Conservation (phyloP, 352 stramenopile genomes). For the Globisporangium spiculum region DNA sequence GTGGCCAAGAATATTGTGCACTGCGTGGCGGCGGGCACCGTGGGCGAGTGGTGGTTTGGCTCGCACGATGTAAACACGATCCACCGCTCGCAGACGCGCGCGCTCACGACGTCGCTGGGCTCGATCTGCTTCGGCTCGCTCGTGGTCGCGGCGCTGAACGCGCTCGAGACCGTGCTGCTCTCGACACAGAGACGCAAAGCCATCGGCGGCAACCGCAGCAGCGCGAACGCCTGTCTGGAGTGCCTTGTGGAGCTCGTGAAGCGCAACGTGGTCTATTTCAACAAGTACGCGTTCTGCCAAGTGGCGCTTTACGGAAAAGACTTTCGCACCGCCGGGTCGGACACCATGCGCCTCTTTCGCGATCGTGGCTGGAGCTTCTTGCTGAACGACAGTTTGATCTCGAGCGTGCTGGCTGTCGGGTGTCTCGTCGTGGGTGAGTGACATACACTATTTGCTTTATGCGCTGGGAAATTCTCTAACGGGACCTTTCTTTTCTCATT, state of each 20-base stretch:
- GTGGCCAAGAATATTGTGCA: constrained; percentile 86
- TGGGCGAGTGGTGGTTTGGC: constrained; percentile 87
- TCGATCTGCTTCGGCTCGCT: constrained; percentile 86
- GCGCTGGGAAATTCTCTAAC: background rate
- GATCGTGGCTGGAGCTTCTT: constrained; percentile 76
- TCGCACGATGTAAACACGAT: constrained; percentile 71
- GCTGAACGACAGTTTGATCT: constrained; percentile 79
- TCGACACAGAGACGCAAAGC: constrained; percentile 65
- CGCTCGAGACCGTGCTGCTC: constrained; percentile 65
- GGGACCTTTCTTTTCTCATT: constrained; percentile 11
- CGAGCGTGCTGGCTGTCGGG: constrained; percentile 68
- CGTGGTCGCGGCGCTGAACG: constrained; percentile 63
- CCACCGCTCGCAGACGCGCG: constrained; percentile 57
- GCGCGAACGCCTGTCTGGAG: constrained; percentile 78
- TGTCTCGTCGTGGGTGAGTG: constrained; percentile 72
- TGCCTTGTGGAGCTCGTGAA: constrained; percentile 71
- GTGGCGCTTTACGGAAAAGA: constrained; percentile 85
- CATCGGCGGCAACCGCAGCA: constrained; percentile 24
- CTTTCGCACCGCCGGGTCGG: constrained; percentile 64
- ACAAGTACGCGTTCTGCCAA: constrained; percentile 88
- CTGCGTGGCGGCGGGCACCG: constrained; percentile 71
- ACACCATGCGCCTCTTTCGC: constrained; percentile 82
- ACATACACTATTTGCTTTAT: background rate
- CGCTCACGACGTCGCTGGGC: constrained; percentile 71
- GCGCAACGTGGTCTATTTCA: constrained; percentile 80